Conservation (phyloP, 768 basidiomycete genomes). For the Pseudohyphozyma bogoriensis region DNA sequence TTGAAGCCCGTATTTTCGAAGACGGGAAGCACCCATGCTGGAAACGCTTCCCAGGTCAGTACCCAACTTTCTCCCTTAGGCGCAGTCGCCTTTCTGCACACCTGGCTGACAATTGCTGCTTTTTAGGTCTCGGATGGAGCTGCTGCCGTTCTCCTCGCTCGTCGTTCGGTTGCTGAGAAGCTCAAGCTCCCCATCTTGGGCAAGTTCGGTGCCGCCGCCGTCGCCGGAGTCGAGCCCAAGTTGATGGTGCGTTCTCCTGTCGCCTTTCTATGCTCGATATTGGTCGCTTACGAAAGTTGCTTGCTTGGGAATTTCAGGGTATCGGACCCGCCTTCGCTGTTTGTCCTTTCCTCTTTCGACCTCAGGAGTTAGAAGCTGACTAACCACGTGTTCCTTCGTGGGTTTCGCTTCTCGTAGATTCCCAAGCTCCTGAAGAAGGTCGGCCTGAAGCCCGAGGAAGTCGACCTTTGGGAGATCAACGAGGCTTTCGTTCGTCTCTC, state of each 20-base stretch:
- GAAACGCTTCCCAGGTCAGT: slow-evolving; percentile 31
- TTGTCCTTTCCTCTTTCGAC: no score
- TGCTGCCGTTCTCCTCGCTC: slow-evolving; percentile 72
- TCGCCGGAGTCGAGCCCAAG: slow-evolving; percentile 53
- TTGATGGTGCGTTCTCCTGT: slow-evolving; percentile 15
- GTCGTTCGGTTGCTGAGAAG: slow-evolving; percentile 66
- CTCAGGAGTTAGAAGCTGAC: no score
- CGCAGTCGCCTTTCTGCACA: slow-evolving; percentile 44
- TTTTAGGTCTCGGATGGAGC: slow-evolving; percentile 76
- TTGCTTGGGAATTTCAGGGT: no score
- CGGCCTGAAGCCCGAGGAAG: slow-evolving; percentile 56
- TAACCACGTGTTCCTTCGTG: no score
- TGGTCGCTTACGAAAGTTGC: not conserved
- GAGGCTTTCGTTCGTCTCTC: slow-evolving; percentile 25
- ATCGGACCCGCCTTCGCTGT: slow-evolving; percentile 74
- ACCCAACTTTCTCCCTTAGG: slow-evolving; percentile 65
- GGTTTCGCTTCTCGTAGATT: no score
- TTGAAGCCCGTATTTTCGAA: slow-evolving; percentile 72
- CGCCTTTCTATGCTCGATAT: not conserved
- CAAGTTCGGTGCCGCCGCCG: slow-evolving; percentile 63
- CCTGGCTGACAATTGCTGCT: not conserved
- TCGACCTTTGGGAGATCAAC: slow-evolving; percentile 59
- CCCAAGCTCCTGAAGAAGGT: slow-evolving; percentile 57
- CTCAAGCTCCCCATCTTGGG: slow-evolving; percentile 78
- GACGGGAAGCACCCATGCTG: slow-evolving; percentile 43